phyloP scores from a whole-genome alignment of 116 monocot species.

The Trichopus zeylanicus region DNA sequence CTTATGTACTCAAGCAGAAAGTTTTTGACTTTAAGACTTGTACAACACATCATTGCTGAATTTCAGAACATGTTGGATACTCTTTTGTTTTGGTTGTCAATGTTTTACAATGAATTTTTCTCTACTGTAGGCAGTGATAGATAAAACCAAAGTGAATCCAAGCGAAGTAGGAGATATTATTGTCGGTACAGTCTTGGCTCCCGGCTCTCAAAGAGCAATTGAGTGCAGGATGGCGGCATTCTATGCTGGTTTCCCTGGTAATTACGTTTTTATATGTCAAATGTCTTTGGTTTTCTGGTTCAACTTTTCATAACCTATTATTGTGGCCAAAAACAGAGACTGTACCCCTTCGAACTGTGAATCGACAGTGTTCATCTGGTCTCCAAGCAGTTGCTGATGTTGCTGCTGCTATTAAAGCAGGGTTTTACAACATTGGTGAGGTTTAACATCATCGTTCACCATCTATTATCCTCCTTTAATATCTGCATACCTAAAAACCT shows the following conservation, averaged over 20 bases:
- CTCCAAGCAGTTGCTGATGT: conserved; percentile 80
- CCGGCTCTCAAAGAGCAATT: conserved; percentile 39
- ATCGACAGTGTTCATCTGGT: conserved; percentile 70
- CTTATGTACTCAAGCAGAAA: not conserved
- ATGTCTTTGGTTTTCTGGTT: not conserved
- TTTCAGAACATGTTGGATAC: not conserved
- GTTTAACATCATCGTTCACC: not conserved
- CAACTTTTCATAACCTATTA: not conserved
- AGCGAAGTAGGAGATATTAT: conserved; percentile 32
- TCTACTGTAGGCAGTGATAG: conserved; percentile 6
- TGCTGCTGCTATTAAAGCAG: conserved; percentile 60
- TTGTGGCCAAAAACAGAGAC: conserved; percentile 5
- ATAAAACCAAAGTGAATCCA: conserved; percentile 14
- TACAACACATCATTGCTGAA: not conserved
- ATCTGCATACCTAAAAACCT: not conserved
- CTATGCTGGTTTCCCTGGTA: conserved; percentile 66
- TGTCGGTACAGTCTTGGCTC: conserved; percentile 36
- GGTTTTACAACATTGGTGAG: conserved; percentile 57
- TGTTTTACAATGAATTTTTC: not conserved
- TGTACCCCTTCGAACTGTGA: conserved; percentile 61
- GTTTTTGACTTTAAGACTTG: not conserved
- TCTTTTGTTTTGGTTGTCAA: not conserved
- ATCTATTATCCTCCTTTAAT: not conserved
- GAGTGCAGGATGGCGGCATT: conserved; percentile 50
- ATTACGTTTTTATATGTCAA: not conserved